Evolutionary conservation across 495 filamentous ascomycete genomes (phyloP).

Genomic region (Penicillium paradoxum): DNA sequence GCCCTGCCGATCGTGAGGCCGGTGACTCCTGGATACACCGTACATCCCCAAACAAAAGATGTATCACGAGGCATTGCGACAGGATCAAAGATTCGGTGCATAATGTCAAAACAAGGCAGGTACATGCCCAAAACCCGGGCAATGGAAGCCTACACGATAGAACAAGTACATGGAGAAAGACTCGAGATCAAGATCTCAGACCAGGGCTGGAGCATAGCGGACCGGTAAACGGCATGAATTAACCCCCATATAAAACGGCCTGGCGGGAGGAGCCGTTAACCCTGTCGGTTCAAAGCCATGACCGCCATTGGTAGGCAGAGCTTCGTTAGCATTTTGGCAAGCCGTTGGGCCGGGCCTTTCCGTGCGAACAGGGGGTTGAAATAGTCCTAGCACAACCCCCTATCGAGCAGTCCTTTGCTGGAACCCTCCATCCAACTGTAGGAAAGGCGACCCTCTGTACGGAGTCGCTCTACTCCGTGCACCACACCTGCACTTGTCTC

Average conservation of each 20-base stretch:
- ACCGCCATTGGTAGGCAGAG: constrained; percentile 5
- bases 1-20: neutral
- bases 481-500: no score
- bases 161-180: neutral
- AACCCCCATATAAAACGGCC: constrained; percentile 21
- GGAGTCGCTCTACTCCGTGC: no score
- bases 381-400: neutral
- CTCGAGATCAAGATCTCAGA: neutral
- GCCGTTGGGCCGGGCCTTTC: constrained; percentile 3
- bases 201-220: constrained; percentile 14
- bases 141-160: neutral
- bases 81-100: neutral
- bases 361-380: constrained; percentile 6
- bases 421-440: no score
- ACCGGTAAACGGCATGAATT: constrained; percentile 5
- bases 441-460: no score
- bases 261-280: constrained; percentile 19
- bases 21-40: neutral
- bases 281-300: constrained; percentile 1
- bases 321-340: neutral
- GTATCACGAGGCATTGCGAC: neutral
- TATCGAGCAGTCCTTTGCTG: no score
- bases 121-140: neutral
- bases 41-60: no score
- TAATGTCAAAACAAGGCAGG: neutral